These are phyloP conservation scores for Plasmodium sp. DNA, from an alignment of 169 alveolate species.

Conservation along the genomic window DNA sequence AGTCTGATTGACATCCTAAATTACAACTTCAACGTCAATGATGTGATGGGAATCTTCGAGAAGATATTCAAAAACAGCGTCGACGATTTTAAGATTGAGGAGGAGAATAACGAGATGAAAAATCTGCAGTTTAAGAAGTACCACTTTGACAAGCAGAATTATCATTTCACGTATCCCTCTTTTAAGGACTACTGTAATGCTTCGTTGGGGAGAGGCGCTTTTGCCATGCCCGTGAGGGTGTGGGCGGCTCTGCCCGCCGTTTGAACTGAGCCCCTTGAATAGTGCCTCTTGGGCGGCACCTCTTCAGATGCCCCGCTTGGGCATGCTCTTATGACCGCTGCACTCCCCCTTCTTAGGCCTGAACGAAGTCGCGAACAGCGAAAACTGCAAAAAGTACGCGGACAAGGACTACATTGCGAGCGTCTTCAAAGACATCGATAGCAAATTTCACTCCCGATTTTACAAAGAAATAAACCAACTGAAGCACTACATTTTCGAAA, in stretches of 20 bases:
- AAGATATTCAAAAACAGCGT: conserved; percentile 49
- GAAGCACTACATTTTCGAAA: conserved; percentile 21
- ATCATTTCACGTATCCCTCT: conserved; percentile 22
- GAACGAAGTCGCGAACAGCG: conserved; percentile 20
- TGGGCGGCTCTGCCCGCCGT: not conserved
- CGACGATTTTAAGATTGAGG: conserved; percentile 59
- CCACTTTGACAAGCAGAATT: conserved; percentile 11
- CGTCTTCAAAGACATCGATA: not conserved
- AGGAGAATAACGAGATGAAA: conserved; percentile 36
- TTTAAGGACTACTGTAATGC: conserved; percentile 59
- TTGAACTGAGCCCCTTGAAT: not conserved
- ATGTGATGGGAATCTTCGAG: conserved; percentile 55
- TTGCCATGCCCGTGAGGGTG: not conserved
- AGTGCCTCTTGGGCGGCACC: too few species aligned
- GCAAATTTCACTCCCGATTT: conserved; percentile 1
- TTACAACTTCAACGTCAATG: conserved; percentile 48
- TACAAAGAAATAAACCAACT: conserved; percentile 30
- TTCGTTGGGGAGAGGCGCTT: not conserved
- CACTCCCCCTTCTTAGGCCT: not conserved
- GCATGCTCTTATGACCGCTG: not conserved
- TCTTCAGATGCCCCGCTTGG: not conserved
- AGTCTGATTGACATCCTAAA: conserved; percentile 37
- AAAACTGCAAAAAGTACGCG: conserved; percentile 4
- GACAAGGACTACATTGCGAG: conserved; percentile 5
- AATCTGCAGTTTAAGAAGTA: conserved; percentile 32